Percentiles rank a stretch among this genome's conserved stretches.
phyloP scores from a whole-genome alignment of 2,329 filamentous ascomycete genomes.

The Beauveria sp. region DNA sequence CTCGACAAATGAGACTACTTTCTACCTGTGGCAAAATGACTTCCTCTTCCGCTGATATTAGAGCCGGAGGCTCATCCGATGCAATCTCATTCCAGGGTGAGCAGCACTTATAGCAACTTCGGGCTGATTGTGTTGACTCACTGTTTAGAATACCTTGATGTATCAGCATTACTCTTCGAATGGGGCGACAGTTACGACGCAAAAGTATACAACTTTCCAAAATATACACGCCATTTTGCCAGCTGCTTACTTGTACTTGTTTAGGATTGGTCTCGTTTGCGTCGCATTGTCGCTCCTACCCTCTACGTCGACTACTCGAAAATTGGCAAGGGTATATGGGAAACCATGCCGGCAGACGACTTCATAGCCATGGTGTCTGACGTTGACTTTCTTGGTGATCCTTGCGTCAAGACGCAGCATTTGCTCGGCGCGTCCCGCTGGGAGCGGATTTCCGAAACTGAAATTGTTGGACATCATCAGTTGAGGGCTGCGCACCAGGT shows the following conservation, averaged over 20 bases:
- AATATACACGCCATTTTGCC: background rate
- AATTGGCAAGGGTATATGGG: constrained; percentile 30
- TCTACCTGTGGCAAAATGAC: background rate
- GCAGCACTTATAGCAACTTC: background rate
- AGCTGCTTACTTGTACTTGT: background rate
- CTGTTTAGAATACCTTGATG: background rate
- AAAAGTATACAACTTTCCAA: background rate
- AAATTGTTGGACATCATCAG: constrained; percentile 53
- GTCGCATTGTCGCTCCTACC: background rate
- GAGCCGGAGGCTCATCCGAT: background rate
- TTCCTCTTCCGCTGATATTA: background rate
- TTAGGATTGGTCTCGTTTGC: background rate
- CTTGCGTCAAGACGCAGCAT: constrained; percentile 55
- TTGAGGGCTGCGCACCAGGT: constrained; percentile 54
- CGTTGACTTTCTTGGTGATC: constrained; percentile 48
- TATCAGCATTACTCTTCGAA: background rate
- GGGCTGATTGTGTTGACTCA: background rate
- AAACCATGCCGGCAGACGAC: constrained; percentile 53
- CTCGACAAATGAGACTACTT: background rate
- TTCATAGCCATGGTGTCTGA: constrained; percentile 53
- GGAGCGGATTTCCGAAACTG: constrained; percentile 48
- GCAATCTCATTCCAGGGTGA: background rate
- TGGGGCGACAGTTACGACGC: background rate
- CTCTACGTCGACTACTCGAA: background rate
- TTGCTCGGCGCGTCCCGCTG: constrained; percentile 54